These are phyloP conservation scores for Climacium dendroides DNA, from an alignment of 225 moss, liverwort and hornwort species.

Conservation along the genomic window DNA sequence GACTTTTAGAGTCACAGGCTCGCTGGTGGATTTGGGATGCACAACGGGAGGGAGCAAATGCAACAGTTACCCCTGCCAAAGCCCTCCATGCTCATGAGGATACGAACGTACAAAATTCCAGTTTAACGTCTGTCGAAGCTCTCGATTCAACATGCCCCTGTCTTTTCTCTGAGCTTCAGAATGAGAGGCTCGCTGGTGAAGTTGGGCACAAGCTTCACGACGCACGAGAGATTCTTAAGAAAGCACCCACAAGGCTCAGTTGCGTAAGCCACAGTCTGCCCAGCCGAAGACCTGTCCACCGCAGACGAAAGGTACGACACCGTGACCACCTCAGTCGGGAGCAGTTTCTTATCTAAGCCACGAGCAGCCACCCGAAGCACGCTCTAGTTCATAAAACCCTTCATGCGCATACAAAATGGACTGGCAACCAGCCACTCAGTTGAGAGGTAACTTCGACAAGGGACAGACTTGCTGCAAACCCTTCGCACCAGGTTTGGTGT, in stretches of 20 bases:
- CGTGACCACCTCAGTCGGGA: slow-evolving; percentile 56
- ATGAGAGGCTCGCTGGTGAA: slow-evolving; percentile 43
- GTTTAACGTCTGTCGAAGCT: background rate
- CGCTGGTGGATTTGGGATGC: slow-evolving; percentile 29
- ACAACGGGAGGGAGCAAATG: slow-evolving; percentile 29
- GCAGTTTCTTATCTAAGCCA: slow-evolving; percentile 75
- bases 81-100: too few species aligned
- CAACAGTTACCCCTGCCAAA: slow-evolving; percentile 43
- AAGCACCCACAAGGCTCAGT: slow-evolving; percentile 61
- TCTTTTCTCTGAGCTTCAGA: slow-evolving; percentile 22
- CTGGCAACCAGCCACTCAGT: background rate
- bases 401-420: background rate
- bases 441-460: background rate
- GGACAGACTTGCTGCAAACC: background rate
- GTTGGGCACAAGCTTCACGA: slow-evolving; percentile 55
- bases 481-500: background rate
- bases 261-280: slow-evolving; percentile 66
- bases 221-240: slow-evolving; percentile 52
- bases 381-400: background rate
- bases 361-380: slow-evolving; percentile 85
- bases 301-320: slow-evolving; percentile 56
- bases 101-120: background rate
- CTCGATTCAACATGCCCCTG: background rate
- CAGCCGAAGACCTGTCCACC: slow-evolving; percentile 55
- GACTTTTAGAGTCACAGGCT: slow-evolving; percentile 4